phyloP scores from a whole-genome alignment of 495 filamentous ascomycete species.

The Aspergillus affinis region DNA sequence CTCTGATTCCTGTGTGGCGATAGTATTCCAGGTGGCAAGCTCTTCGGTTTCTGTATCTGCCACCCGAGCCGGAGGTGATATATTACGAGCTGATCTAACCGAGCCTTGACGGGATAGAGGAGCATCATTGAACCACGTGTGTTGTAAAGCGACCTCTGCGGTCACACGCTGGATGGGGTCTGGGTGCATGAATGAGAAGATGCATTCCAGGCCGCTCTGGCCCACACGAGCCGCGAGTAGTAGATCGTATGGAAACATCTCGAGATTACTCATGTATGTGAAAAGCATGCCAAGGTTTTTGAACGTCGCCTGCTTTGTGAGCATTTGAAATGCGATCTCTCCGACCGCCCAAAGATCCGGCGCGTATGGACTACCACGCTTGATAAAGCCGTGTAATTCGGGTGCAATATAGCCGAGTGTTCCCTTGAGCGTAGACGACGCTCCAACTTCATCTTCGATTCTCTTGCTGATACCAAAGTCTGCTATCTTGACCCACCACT shows the following conservation, averaged over 20 bases:
- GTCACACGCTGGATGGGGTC: neutral
- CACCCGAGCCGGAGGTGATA: too few species aligned
- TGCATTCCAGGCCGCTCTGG: neutral
- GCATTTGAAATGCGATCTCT: neutral
- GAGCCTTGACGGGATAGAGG: too few species aligned
- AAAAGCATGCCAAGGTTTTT: neutral
- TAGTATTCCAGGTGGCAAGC: too few species aligned
- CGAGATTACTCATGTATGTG: neutral
- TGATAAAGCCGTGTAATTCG: neutral
- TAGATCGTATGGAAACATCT: neutral
- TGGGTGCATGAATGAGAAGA: neutral
- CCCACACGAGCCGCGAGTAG: neutral
- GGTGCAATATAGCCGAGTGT: neutral
- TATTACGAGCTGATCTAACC: too few species aligned
- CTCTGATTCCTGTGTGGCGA: too few species aligned
- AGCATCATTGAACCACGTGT: too few species aligned
- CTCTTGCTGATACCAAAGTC: slow-evolving; percentile 35
- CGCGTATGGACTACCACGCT: neutral
- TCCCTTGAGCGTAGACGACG: neutral
- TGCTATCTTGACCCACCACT: slow-evolving; percentile 39
- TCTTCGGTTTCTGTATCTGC: too few species aligned
- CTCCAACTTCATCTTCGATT: slow-evolving; percentile 15
- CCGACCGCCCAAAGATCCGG: neutral
- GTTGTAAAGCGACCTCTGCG: neutral
- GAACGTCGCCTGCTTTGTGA: neutral